Evolutionary conservation across 1,139 yeast genomes (phyloP).

Genomic region (Fermentozyma sake): DNA sequence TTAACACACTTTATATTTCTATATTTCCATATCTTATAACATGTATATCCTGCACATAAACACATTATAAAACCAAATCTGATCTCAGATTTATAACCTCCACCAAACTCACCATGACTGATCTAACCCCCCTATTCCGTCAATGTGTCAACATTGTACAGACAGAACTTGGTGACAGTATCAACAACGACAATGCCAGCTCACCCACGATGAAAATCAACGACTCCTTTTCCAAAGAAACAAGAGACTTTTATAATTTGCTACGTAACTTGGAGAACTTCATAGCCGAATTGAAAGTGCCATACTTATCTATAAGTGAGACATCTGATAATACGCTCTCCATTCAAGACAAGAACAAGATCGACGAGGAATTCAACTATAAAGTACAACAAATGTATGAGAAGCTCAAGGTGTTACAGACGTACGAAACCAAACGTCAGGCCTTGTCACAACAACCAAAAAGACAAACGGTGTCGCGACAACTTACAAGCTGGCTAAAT

Average conservation of each 20-base stretch:
- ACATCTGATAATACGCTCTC: conserved; percentile 23
- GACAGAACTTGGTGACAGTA: conserved; percentile 18
- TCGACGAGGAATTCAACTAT: conserved; percentile 51
- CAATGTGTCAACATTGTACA: conserved; percentile 45
- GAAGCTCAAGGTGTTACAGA: conserved; percentile 45
- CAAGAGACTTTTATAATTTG: conserved; percentile 39
- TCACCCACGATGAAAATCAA: conserved; percentile 16
- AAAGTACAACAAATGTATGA: conserved; percentile 48
- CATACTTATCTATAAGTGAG: conserved; percentile 40
- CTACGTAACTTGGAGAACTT: conserved; percentile 37
- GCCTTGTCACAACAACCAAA: conserved; percentile 14
- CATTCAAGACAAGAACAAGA: conserved; percentile 46
- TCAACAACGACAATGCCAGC: conserved; percentile 4
- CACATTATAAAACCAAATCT: too few species aligned
- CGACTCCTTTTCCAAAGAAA: conserved; percentile 53
- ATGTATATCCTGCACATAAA: too few species aligned
- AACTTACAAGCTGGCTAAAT: conserved; percentile 23
- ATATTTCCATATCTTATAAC: too few species aligned
- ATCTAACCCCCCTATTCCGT: conserved; percentile 48
- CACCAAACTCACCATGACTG: conserved; percentile 34
- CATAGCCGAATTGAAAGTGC: conserved; percentile 34
- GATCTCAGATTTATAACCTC: conserved; percentile 1
- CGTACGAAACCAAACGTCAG: conserved; percentile 47
- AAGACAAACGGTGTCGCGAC: too few species aligned
- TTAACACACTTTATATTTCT: too few species aligned